Percentiles rank a stretch among this genome's conserved stretches.
Evolutionary conservation across 23 red algal species (phyloP).

Genomic region (Agarophyton chilense): DNA sequence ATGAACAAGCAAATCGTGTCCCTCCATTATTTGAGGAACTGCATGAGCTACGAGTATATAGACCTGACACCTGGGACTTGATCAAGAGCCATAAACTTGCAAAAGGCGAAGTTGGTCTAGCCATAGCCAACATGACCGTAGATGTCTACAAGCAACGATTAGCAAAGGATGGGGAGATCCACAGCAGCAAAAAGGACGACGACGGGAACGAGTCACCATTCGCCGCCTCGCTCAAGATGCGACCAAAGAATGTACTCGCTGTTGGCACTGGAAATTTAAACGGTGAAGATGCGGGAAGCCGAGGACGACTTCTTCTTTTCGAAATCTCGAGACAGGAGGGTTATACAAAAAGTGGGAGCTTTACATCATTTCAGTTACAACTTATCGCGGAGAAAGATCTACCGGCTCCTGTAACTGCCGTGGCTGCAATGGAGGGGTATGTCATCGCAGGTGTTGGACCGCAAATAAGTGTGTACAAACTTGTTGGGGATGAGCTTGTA

Average conservation of each 20-base stretch:
- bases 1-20: conserved; percentile 59
- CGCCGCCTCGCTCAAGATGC: conserved; percentile 71
- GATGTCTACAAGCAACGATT: conserved; percentile 76
- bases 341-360: conserved; percentile 49
- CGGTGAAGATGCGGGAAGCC: conserved; percentile 87
- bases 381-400: conserved; percentile 94
- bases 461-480: conserved; percentile 95
- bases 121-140: conserved; percentile 75
- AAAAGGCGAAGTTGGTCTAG: conserved; percentile 80
- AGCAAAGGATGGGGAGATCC: conserved; percentile 54
- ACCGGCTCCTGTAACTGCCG: conserved; percentile 86
- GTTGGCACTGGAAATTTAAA: conserved; percentile 89
- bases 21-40: conserved; percentile 75
- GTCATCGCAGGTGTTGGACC: conserved; percentile 82
- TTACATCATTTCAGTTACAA: conserved; percentile 90
- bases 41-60: conserved; percentile 83
- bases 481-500: conserved; percentile 95
- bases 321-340: conserved; percentile 88
- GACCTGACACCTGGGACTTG: conserved; percentile 88
- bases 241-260: conserved; percentile 90
- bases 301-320: conserved; percentile 91
- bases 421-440: conserved; percentile 87
- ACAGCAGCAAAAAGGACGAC: conserved; percentile 53
- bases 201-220: conserved; percentile 75
- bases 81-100: conserved; percentile 74